A percentile compares a stretch with the other conserved stretches of the same genome.
phyloP scores from a whole-genome alignment of 176 grass and related monocot species.

The Raddia guianensis region DNA sequence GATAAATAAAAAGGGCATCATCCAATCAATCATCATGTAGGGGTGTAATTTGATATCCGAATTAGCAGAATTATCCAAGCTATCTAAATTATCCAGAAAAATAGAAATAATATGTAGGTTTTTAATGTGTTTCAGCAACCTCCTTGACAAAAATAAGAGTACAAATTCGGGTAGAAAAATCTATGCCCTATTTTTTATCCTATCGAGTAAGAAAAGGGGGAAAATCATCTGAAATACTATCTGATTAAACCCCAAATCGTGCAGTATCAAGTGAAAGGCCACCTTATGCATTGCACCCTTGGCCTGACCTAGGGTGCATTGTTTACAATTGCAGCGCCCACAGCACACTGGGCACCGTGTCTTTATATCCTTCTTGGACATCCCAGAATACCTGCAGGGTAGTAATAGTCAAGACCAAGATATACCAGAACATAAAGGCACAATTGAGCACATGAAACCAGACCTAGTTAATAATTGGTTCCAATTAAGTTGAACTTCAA shows the following conservation, averaged over 20 bases:
- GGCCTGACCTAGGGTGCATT: constrained; percentile 47
- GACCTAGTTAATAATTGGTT: background rate
- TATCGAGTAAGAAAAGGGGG: too few relatives aligned
- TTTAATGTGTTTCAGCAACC: too few relatives aligned
- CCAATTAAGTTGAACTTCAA: background rate
- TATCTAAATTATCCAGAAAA: too few relatives aligned
- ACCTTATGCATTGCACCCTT: constrained; percentile 60
- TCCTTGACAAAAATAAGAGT: too few relatives aligned
- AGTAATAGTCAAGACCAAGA: constrained; percentile 33
- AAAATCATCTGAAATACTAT: too few relatives aligned
- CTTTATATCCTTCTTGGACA: constrained; percentile 84
- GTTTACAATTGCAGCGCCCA: constrained; percentile 67
- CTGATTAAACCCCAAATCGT: background rate
- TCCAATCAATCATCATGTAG: constrained; percentile 6
- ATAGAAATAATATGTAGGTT: too few relatives aligned
- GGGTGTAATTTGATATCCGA: too few relatives aligned
- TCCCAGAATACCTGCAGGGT: constrained; percentile 69
- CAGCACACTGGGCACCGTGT: constrained; percentile 72
- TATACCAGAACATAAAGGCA: constrained; percentile 32
- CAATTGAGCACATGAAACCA: constrained; percentile 18
- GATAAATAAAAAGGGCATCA: constrained; percentile 6
- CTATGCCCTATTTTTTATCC: too few relatives aligned
- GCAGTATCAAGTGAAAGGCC: constrained; percentile 16
- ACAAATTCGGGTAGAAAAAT: too few relatives aligned
- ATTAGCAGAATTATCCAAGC: too few relatives aligned